phyloP scores from a whole-genome alignment of 2,329 filamentous ascomycete species.

The Colletotrichum chrysophilum region DNA sequence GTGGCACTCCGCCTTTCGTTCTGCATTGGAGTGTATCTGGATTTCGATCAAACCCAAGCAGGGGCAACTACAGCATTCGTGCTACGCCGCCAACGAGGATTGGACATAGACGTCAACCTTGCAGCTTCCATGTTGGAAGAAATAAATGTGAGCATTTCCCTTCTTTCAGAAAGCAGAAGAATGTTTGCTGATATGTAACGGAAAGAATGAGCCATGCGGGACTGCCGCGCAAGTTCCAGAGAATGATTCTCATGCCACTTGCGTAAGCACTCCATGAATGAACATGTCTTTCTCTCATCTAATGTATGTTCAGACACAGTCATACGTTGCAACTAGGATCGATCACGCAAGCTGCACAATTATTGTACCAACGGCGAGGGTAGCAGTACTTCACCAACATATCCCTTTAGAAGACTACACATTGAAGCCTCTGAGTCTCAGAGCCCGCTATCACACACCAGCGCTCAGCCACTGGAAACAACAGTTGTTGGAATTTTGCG shows the following conservation, averaged over 20 bases:
- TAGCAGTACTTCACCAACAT: not conserved
- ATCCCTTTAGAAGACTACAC: not conserved
- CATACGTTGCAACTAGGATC: not conserved
- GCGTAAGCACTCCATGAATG: not conserved
- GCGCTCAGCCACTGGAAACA: not conserved
- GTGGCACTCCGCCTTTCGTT: not conserved
- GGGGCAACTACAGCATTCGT: not conserved
- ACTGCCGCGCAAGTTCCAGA: not conserved
- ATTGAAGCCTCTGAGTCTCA: not conserved
- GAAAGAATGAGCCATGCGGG: not conserved
- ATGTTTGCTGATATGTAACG: not conserved
- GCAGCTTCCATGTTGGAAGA: not conserved
- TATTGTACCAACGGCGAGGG: not conserved
- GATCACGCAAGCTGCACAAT: not conserved
- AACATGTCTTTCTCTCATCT: not conserved
- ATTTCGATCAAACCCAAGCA: not conserved
- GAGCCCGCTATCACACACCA: not conserved
- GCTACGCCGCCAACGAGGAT: not conserved
- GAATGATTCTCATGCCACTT: not conserved
- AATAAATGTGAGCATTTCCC: not conserved
- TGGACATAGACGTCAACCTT: not conserved
- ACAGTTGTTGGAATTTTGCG: not conserved
- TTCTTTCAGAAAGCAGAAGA: not conserved
- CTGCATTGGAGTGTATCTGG: not conserved
- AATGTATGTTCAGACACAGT: not conserved